Evolutionary conservation across 352 stramenopile genomes (phyloP).

Genomic region (Globisporangium rhizosaccharum): DNA sequence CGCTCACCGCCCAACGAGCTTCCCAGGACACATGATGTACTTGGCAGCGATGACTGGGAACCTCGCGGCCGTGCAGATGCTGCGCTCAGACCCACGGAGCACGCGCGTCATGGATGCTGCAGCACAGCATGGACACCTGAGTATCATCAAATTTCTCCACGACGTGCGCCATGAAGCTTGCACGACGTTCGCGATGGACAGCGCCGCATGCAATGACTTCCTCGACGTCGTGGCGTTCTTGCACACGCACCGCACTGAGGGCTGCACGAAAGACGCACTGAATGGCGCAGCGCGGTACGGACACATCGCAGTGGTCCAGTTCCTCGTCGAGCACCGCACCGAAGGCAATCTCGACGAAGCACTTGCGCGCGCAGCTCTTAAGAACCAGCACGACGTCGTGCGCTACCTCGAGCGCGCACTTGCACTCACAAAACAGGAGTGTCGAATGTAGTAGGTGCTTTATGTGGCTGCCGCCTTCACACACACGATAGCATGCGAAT

Average conservation of each 20-base stretch:
- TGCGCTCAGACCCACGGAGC: background rate
- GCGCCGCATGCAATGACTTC: constrained; percentile 16
- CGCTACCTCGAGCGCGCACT: background rate
- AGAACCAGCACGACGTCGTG: background rate
- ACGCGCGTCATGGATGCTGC: constrained; percentile 3
- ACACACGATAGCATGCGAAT: no score
- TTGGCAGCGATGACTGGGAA: constrained; percentile 1
- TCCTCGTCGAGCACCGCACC: constrained; percentile 8
- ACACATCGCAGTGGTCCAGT: constrained; percentile 6
- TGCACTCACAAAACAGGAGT: no score
- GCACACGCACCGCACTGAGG: constrained; percentile 6
- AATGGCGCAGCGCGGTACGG: constrained; percentile 1
- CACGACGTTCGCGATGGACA: constrained; percentile 13
- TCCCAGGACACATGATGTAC: constrained; percentile 4
- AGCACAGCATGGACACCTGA: constrained; percentile 4
- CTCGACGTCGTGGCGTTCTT: constrained; percentile 6
- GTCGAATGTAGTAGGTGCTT: no score
- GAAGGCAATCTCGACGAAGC: constrained; percentile 9
- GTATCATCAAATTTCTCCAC: constrained; percentile 8
- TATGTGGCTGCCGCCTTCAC: no score
- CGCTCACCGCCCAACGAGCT: background rate
- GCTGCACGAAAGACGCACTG: constrained; percentile 9
- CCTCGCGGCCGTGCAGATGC: background rate
- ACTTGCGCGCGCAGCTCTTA: background rate
- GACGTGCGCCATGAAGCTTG: constrained; percentile 1